Conservation (phyloP, 768 basidiomycete species). For the Paxillus ammoniavirescens region DNA sequence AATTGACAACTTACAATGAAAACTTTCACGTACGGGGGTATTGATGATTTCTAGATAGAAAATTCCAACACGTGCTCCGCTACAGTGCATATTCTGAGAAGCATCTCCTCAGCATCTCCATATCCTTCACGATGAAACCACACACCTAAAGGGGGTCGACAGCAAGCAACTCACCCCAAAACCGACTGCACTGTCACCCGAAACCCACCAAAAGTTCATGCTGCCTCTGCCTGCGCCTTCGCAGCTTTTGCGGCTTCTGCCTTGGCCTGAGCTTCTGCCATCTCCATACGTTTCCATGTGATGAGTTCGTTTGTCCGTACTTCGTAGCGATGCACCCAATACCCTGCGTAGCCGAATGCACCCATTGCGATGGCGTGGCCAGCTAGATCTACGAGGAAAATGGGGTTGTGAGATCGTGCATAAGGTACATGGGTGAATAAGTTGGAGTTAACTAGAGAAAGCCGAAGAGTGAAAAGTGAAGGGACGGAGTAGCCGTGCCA, state of each 20-base stretch:
- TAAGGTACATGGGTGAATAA: not conserved
- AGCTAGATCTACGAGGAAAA: conserved; percentile 53
- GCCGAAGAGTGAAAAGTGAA: too few relatives aligned
- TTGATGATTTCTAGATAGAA: conserved; percentile 17
- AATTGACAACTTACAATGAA: not conserved
- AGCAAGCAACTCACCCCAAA: not conserved
- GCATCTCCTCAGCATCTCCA: conserved; percentile 7
- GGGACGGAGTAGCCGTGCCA: too few relatives aligned
- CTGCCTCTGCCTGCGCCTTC: conserved; percentile 32
- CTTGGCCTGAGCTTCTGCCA: conserved; percentile 46
- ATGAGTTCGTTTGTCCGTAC: conserved; percentile 58
- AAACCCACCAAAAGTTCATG: conserved; percentile 13
- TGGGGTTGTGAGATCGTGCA: not conserved
- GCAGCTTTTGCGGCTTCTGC: conserved; percentile 25
- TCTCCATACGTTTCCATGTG: conserved; percentile 59
- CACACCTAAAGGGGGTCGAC: conserved; percentile 20
- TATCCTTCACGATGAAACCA: conserved; percentile 4
- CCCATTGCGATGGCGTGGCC: conserved; percentile 70
- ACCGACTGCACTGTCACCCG: not conserved
- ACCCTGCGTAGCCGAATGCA: conserved; percentile 70
- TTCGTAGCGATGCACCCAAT: conserved; percentile 73
- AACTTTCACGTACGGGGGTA: conserved; percentile 6
- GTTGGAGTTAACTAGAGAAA: not conserved
- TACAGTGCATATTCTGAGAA: conserved; percentile 6
- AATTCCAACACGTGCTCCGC: conserved; percentile 6